Conservation (phyloP, 2,329 filamentous ascomycete species). For the Calonectria honghensis region DNA sequence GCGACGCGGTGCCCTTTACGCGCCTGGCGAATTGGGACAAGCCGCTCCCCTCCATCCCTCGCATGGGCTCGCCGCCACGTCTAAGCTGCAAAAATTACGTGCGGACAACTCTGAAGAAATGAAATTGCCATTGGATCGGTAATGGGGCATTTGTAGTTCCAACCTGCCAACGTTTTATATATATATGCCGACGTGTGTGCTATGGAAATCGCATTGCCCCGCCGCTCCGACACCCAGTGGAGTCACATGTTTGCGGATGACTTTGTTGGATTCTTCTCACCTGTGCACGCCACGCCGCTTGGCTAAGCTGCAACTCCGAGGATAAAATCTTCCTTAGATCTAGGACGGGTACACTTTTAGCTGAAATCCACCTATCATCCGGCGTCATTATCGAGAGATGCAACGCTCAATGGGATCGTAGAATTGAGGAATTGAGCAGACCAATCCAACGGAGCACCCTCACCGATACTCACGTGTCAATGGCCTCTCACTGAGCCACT, state of each 20-base stretch:
- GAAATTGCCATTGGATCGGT: background rate
- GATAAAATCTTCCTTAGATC: background rate
- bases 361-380: background rate
- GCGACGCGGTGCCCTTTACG: slow-evolving; percentile 55
- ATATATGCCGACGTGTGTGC: background rate
- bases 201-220: background rate
- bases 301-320: background rate
- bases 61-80: background rate
- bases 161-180: background rate
- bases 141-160: no score
- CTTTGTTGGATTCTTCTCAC: background rate
- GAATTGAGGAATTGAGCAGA: background rate
- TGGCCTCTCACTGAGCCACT: background rate
- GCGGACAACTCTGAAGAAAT: background rate
- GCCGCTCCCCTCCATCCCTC: slow-evolving; percentile 17
- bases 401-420: background rate
- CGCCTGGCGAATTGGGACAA: slow-evolving; percentile 48
- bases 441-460: background rate
- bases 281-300: background rate
- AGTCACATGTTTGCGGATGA: background rate
- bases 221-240: background rate
- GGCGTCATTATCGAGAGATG: background rate
- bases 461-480: background rate
- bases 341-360: background rate
- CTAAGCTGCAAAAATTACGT: background rate